These are phyloP conservation scores for Fusarium guadeloupense DNA, from an alignment of 2,329 filamentous ascomycete genomes.

Conservation along the genomic window DNA sequence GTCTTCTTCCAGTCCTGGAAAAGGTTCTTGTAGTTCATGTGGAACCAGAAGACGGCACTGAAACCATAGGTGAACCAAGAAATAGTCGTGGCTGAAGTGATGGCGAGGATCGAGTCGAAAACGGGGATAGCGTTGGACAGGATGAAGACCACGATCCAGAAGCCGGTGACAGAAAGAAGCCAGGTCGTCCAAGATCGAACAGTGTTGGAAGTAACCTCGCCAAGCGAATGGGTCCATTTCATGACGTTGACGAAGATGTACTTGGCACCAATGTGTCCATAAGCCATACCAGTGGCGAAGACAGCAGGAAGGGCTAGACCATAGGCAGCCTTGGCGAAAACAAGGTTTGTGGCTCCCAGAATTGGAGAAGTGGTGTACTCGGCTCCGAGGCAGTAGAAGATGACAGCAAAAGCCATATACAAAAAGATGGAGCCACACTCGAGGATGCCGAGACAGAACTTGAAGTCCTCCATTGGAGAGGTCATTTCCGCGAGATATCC, in stretches of 20 bases:
- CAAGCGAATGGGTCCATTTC: constrained; percentile 25
- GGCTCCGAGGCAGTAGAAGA: constrained; percentile 39
- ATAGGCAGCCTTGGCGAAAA: constrained; percentile 38
- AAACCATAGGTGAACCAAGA: constrained; percentile 44
- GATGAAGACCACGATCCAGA: constrained; percentile 42
- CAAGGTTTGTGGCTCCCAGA: constrained; percentile 30
- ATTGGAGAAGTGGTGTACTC: constrained; percentile 36
- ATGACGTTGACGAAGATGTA: constrained; percentile 38
- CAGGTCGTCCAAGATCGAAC: constrained; percentile 41
- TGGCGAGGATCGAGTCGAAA: constrained; percentile 44
- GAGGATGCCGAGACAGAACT: constrained; percentile 30
- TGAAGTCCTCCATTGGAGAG: constrained; percentile 36
- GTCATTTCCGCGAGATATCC: constrained; percentile 40
- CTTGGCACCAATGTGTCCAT: constrained; percentile 42
- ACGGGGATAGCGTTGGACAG: constrained; percentile 44
- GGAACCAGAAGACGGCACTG: constrained; percentile 41
- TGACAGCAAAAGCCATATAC: constrained; percentile 37
- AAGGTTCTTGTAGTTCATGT: constrained; percentile 30
- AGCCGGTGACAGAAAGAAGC: constrained; percentile 36
- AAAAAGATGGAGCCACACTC: constrained; percentile 33
- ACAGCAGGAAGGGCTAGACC: constrained; percentile 38
- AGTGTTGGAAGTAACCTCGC: constrained; percentile 34
- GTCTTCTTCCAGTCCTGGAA: constrained; percentile 40
- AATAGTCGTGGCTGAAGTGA: constrained; percentile 41
- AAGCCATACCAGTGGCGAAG: constrained; percentile 36